Conservation (phyloP, 1,284 basidiomycete species). For the Stereum hirsutum region DNA sequence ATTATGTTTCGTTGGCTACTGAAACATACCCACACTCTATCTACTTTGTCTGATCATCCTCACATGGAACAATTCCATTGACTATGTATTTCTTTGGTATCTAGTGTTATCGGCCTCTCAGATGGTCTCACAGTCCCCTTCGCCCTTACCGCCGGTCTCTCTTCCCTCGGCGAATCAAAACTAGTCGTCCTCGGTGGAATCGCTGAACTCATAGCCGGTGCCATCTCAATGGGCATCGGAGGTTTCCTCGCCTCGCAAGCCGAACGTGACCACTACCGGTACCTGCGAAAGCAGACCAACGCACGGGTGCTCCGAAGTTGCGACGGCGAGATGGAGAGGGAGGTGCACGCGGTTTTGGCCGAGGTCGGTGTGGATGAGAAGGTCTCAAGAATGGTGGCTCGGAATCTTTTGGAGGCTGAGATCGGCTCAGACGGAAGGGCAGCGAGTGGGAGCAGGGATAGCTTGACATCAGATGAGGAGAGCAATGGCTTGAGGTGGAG, state of each 20-base stretch:
- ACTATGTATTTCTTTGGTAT: too few species aligned
- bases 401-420: conserved; percentile 64
- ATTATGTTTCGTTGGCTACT: too few species aligned
- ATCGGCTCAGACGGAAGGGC: conserved; percentile 22
- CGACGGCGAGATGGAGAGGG: conserved; percentile 91
- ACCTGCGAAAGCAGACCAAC: conserved; percentile 64
- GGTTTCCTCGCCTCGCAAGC: conserved; percentile 96
- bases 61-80: conserved; percentile 9
- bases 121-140: conserved; percentile 96
- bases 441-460: conserved; percentile 13
- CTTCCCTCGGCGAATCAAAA: conserved; percentile 80
- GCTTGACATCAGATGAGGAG: conserved; percentile 36
- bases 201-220: conserved; percentile 91
- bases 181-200: conserved; percentile 89
- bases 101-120: conserved; percentile 88
- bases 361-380: conserved; percentile 84
- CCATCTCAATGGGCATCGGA: conserved; percentile 95
- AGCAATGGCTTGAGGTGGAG: conserved; percentile 47
- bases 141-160: conserved; percentile 84
- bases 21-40: too few species aligned
- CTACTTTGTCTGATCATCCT: too few species aligned
- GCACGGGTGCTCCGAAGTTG: conserved; percentile 85
- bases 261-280: conserved; percentile 91
- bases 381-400: conserved; percentile 74
- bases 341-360: conserved; percentile 83